These are phyloP conservation scores for Artemisia tridentata DNA, from an alignment of 129 eudicot genomes.

Conservation along the genomic window DNA sequence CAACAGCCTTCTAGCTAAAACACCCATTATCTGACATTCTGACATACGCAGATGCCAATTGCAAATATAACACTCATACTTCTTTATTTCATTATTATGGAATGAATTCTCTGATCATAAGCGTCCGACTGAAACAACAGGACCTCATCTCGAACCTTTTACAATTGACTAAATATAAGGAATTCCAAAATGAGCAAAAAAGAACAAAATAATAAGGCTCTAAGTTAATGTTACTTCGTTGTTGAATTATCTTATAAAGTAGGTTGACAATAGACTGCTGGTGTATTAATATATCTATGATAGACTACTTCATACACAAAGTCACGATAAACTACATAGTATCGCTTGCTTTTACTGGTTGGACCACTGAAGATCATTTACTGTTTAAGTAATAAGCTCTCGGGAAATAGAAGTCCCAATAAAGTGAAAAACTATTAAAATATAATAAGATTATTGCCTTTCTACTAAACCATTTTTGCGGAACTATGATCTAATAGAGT, in stretches of 20 bases:
- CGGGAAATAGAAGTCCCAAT: too few relatives aligned
- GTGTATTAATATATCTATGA: neutral
- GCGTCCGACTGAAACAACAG: neutral
- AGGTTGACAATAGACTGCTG: neutral
- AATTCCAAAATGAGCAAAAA: too few relatives aligned
- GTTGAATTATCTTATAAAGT: neutral
- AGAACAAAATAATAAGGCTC: neutral
- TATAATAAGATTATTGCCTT: too few relatives aligned
- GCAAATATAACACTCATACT: neutral
- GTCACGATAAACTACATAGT: neutral
- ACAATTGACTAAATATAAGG: neutral
- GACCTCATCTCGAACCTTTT: neutral
- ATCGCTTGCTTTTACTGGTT: too few relatives aligned
- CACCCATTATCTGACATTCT: neutral
- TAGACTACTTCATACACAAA: neutral
- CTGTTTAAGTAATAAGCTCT: too few relatives aligned
- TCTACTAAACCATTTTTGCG: too few relatives aligned
- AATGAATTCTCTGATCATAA: neutral
- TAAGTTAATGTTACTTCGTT: neutral
- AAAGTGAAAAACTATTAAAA: too few relatives aligned
- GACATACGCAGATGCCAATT: neutral
- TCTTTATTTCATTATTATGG: neutral
- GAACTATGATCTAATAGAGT: too few relatives aligned
- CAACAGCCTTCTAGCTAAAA: slow-evolving; percentile 9
- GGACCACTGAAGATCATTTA: too few relatives aligned